phyloP scores from a whole-genome alignment of 228 moss, liverwort and hornwort species.

The Sphagnum fallax region DNA sequence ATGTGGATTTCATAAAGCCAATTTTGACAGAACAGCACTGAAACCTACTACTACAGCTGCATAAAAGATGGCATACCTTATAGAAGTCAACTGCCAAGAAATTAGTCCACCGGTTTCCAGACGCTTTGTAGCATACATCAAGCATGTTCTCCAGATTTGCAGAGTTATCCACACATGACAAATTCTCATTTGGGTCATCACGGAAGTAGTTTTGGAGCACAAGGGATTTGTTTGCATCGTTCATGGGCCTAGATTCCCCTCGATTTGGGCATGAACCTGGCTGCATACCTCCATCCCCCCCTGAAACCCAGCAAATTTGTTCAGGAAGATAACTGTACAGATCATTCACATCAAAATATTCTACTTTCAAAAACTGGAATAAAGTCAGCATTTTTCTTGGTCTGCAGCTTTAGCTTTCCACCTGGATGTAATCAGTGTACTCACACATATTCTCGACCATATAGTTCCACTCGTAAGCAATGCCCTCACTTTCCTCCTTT shows the following conservation, averaged over 20 bases:
- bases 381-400: too few relatives aligned
- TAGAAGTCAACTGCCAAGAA: constrained; percentile 88
- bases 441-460: constrained; percentile 88
- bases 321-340: too few relatives aligned
- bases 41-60: too few relatives aligned
- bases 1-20: too few relatives aligned
- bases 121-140: constrained; percentile 54
- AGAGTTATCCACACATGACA: constrained; percentile 61
- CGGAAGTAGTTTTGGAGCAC: constrained; percentile 79
- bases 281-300: neutral
- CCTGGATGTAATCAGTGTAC: constrained; percentile 5
- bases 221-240: constrained; percentile 52
- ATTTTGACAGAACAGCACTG: too few relatives aligned
- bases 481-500: constrained; percentile 72
- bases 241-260: constrained; percentile 63
- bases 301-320: too few relatives aligned
- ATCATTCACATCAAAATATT: too few relatives aligned
- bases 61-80: constrained; percentile 29
- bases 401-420: too few relatives aligned
- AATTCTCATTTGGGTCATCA: constrained; percentile 25
- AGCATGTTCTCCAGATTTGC: constrained; percentile 42
- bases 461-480: constrained; percentile 83
- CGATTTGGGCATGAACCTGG: constrained; percentile 41
- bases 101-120: constrained; percentile 86
- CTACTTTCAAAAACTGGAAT: too few relatives aligned